A percentile compares a stretch with the other conserved stretches of the same genome.
These are phyloP conservation scores for Guyanaporus albipodus DNA, from an alignment of 768 basidiomycete genomes.

Conservation along the genomic window DNA sequence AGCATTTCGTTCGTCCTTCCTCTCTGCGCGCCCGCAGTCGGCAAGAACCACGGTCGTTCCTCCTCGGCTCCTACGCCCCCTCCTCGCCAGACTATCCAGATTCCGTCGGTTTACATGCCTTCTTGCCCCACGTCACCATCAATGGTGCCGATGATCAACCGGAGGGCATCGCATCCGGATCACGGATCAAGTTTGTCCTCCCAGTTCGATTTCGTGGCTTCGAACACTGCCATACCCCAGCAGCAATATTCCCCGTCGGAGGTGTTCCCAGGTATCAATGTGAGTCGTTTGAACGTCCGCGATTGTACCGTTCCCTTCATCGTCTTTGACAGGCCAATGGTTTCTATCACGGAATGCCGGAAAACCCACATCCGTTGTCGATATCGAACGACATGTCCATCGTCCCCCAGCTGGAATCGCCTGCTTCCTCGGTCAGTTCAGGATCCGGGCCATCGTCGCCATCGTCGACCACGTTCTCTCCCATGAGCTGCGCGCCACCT, in stretches of 20 bases:
- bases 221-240: constrained; percentile 39
- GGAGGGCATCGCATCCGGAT: constrained; percentile 52
- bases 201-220: constrained; percentile 55
- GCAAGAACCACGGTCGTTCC: constrained; percentile 43
- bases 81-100: constrained; percentile 63
- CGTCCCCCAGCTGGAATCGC: constrained; percentile 45
- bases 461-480: constrained; percentile 47
- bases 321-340: constrained; percentile 40
- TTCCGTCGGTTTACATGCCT: constrained; percentile 61
- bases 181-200: constrained; percentile 41
- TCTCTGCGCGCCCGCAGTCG: constrained; percentile 37
- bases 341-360: constrained; percentile 49
- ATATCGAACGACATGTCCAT: constrained; percentile 36
- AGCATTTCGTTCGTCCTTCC: constrained; percentile 47
- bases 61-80: constrained; percentile 61
- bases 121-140: constrained; percentile 65
- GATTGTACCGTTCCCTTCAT: constrained; percentile 5
- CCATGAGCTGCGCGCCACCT: constrained; percentile 22
- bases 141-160: constrained; percentile 51
- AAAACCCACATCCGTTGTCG: constrained; percentile 41
- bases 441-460: constrained; percentile 52
- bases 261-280: constrained; percentile 35
- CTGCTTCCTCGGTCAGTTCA: constrained; percentile 45
- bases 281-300: constrained; percentile 29
- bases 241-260: constrained; percentile 34